Base-by-base conservation (phyloP, 768 basidiomycete species). In the Tricholoma flavovirens region DNA sequence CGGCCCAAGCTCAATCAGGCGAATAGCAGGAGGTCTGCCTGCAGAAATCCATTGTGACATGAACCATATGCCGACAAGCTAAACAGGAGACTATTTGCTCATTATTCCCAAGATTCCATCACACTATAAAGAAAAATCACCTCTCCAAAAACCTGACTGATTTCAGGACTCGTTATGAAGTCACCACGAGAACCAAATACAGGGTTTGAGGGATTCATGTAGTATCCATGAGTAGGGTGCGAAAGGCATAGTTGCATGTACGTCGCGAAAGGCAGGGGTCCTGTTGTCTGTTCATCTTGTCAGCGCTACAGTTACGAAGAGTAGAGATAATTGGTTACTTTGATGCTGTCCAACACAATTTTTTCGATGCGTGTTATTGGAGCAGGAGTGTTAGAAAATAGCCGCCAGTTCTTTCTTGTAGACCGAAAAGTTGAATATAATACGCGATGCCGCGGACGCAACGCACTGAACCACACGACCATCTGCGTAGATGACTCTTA, bases 81-180 rank as follows among this genome's bases (percentile, higher is more conserved):
- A 75, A 51, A 49, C 56, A 46, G 36, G 42, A 15, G 12, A 29
- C 65, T 65, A 60, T 54, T 59, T 59, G 72, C 66, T 81, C 71
- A 71, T 79, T 71, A 76, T 69, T 74, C 64, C 59, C 56, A 51
- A 54, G 54, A 58, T 55, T 60, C 54, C 43, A 19, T 33, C 6
- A 21, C 49, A 11, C 35, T n/a, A 17, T 22, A 22, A 56, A 33
- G 9, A 38, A 43, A 14, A 69, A 82, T 60, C 66, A 94, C 96
- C 84, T 99, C 96, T 57, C 97, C 97, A 67, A 98, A 98, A 0
- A 91, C 83, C 68, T 98, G 94, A 63, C 84, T 90, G 53, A 99
- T 98, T 69, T 99, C 97, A 1, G 96, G 97, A 62, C 90, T 93
- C 10, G 97, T 99, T 19, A 90, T 88, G 66, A 98, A 99, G 74